Evolutionary conservation across 2,329 filamentous ascomycete species (phyloP).

Genomic region (Ceratocystis ficicola): DNA sequence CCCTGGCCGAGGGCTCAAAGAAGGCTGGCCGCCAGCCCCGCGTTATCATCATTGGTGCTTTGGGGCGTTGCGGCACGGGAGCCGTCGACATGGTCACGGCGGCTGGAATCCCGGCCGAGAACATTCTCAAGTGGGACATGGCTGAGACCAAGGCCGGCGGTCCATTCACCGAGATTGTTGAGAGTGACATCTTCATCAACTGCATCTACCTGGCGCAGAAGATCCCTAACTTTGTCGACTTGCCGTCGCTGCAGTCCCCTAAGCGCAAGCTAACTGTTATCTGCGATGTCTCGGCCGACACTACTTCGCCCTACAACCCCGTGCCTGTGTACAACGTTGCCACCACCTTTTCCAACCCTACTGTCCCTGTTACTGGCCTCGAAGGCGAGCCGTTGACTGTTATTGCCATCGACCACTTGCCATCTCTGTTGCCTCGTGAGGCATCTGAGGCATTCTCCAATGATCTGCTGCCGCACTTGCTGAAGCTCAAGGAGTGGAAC

Average conservation of each 20-base stretch:
- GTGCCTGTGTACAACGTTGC: slow-evolving; percentile 74
- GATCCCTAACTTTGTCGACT: slow-evolving; percentile 71
- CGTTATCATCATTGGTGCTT: slow-evolving; percentile 72
- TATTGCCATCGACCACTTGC: slow-evolving; percentile 80
- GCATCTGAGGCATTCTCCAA: slow-evolving; percentile 74
- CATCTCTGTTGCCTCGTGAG: slow-evolving; percentile 72
- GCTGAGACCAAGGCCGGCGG: slow-evolving; percentile 60
- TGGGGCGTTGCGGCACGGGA: slow-evolving; percentile 74
- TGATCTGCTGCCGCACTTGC: slow-evolving; percentile 63
- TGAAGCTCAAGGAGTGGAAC: slow-evolving; percentile 63
- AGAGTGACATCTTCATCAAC: slow-evolving; percentile 69
- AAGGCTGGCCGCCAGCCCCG: slow-evolving; percentile 57
- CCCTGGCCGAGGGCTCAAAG: slow-evolving; percentile 50
- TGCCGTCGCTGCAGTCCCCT: slow-evolving; percentile 52
- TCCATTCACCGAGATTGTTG: slow-evolving; percentile 65
- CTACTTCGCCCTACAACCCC: slow-evolving; percentile 56
- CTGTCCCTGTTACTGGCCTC: slow-evolving; percentile 57
- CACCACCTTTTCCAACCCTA: slow-evolving; percentile 82
- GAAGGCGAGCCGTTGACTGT: slow-evolving; percentile 53
- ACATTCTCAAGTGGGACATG: slow-evolving; percentile 58
- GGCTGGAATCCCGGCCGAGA: slow-evolving; percentile 41
- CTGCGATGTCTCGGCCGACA: slow-evolving; percentile 67
- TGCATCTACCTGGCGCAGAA: slow-evolving; percentile 74
- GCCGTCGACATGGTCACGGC: slow-evolving; percentile 69
- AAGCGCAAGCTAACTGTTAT: slow-evolving; percentile 66